Base-by-base conservation (phyloP, 495 filamentous ascomycete genomes). In the Lasiosphaeria ovina region DNA sequence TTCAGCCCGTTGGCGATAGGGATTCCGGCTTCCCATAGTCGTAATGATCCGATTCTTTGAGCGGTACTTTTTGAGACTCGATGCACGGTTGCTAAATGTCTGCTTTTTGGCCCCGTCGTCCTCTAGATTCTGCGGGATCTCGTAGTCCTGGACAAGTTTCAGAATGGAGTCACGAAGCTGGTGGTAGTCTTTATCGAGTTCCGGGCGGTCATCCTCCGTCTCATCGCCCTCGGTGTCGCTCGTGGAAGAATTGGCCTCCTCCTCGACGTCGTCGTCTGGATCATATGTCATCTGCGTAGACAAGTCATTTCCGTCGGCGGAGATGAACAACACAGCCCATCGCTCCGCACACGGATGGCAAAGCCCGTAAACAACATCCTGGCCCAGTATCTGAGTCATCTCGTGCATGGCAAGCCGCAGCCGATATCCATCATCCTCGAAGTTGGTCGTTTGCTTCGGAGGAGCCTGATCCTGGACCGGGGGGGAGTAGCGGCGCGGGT, bases 131-230 rank as follows among this genome's bases (percentile, higher is more conserved):
- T 85, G 83, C 3, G 87, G 87, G 24, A 89, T 87, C 62, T 92
- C 89, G 59, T 87, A 90, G 45, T 94, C 90, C 62, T 89, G 83
- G 16, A 94, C 87, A 3, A 96, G 79, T 66, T 90, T 92, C 50
- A 90, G 75, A 51, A 96, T 89, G 6, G 90, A 89, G 38, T 90
- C 87, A 57, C 93, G 88, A 7, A 96, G 75, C 55, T 90, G 87
- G 71, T 94, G 89, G 63, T 94, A 90, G 63, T 92, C 89, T 62
- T 89, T 89, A 67, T 90, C 87, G 6, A 91, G 74, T 34, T 90
- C 89, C 10, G 90, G 79, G 8, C 82, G 79, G 11, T 85, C 85
- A 34, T 82, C 81, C 4, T 80, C 81, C 10, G 79, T 78, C 10
- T 91, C 89, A 64, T 92, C 88, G 45, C 68, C 72, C 40, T 86